A percentile compares a stretch with the other conserved stretches of the same genome.
Conservation (phyloP, 2,329 filamentous ascomycete species). For the Lasiodiplodia sp. region DNA sequence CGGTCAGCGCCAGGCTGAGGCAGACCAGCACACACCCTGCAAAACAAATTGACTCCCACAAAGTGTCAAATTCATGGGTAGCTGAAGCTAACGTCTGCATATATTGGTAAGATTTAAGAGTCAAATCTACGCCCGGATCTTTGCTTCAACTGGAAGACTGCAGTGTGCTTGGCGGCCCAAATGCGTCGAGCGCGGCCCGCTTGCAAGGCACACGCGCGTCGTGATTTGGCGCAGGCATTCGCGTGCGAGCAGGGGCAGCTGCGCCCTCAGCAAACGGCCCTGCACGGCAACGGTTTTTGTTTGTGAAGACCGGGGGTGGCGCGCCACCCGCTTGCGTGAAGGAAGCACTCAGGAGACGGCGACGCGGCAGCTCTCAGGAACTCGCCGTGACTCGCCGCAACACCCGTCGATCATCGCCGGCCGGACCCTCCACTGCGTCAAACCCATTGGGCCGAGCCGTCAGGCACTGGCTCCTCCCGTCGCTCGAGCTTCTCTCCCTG, state of each 20-base stretch:
- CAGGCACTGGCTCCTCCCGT: conserved; percentile 24
- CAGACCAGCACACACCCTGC: background rate
- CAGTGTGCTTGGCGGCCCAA: background rate
- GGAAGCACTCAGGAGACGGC: conserved; percentile 27
- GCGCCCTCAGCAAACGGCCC: background rate
- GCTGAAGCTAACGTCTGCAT: too few species aligned
- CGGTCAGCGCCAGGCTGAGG: background rate
- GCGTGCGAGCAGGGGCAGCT: background rate
- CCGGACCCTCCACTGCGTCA: conserved; percentile 23
- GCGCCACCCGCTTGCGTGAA: conserved; percentile 24
- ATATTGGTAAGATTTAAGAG: too few species aligned
- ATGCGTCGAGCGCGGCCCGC: conserved; percentile 7
- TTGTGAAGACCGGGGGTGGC: conserved; percentile 8
- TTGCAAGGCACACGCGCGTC: conserved; percentile 19
- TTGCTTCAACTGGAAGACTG: background rate
- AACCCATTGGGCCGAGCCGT: conserved; percentile 27
- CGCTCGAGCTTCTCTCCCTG: conserved; percentile 29
- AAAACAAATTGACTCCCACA: too few species aligned
- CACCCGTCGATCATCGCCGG: conserved; percentile 29
- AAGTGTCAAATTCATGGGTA: too few species aligned
- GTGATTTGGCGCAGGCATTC: conserved; percentile 9
- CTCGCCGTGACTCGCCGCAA: conserved; percentile 27
- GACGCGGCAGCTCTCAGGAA: conserved; percentile 18
- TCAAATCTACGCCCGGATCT: too few species aligned
- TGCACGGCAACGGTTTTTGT: conserved; percentile 22